A percentile compares a stretch with the other conserved stretches of the same genome.
phyloP scores from a whole-genome alignment of 2,329 filamentous ascomycete genomes.

The Pestalotiopsis sp. region DNA sequence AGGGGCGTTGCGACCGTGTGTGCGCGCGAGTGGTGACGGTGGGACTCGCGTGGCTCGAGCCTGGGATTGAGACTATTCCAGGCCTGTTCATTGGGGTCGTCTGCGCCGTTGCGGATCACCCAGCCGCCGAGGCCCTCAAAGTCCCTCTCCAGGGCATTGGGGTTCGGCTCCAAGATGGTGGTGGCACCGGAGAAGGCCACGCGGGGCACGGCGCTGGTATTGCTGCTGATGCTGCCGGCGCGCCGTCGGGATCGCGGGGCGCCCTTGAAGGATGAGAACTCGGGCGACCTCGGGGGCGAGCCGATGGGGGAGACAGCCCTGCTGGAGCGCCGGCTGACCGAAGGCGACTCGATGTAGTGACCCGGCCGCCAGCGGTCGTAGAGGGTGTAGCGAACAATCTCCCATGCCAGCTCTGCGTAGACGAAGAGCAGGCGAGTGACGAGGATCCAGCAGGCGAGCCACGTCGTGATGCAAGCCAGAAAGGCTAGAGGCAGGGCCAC shows the following conservation, averaged over 20 bases:
- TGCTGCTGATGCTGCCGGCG: constrained; percentile 23
- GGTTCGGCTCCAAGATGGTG: constrained; percentile 43
- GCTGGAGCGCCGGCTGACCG: constrained; percentile 11
- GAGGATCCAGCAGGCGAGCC: constrained; percentile 60
- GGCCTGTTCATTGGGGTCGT: constrained; percentile 39
- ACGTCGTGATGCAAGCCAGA: constrained; percentile 63
- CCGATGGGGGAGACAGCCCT: constrained; percentile 16
- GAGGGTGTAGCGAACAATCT: constrained; percentile 57
- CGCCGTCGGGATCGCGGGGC: constrained; percentile 20
- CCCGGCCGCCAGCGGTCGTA: constrained; percentile 36
- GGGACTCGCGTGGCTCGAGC: constrained; percentile 26
- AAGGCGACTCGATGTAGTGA: constrained; percentile 26
- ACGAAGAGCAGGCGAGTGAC: constrained; percentile 60
- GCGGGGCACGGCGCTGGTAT: background rate
- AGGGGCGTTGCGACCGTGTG: constrained; percentile 27
- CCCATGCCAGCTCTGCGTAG: constrained; percentile 62
- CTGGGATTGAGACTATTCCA: constrained; percentile 32
- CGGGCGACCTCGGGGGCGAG: constrained; percentile 16
- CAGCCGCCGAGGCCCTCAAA: constrained; percentile 62
- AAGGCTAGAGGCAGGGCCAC: constrained; percentile 64
- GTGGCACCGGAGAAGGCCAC: constrained; percentile 21
- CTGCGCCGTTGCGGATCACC: constrained; percentile 37
- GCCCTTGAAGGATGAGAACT: constrained; percentile 16
- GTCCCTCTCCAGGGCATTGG: constrained; percentile 51
- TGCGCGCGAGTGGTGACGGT: constrained; percentile 29